Percentiles rank a stretch among this genome's conserved stretches.
Evolutionary conservation across 2,329 filamentous ascomycete genomes (phyloP).

Genomic region (Cadophora malorum): DNA sequence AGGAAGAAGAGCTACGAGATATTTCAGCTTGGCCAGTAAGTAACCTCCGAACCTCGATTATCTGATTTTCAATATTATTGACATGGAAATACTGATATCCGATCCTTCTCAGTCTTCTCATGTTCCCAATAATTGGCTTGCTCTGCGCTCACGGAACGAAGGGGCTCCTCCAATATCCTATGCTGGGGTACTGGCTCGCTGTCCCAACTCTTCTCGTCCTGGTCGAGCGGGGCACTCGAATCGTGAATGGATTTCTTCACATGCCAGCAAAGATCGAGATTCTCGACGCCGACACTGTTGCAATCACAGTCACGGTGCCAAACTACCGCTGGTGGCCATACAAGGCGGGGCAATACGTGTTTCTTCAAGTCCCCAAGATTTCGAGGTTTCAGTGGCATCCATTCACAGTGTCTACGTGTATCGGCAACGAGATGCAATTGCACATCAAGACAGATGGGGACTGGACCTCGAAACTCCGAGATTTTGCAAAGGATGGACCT

Average conservation of each 20-base stretch:
- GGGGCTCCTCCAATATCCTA: conserved; percentile 58
- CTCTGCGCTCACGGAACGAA: conserved; percentile 61
- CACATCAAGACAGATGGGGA: conserved; percentile 66
- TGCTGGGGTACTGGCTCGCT: conserved; percentile 63
- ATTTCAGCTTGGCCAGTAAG: conserved; percentile 57
- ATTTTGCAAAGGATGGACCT: conserved; percentile 47
- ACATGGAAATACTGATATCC: background rate
- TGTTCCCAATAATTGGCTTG: conserved; percentile 63
- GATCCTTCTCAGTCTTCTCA: conserved; percentile 52
- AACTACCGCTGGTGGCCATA: conserved; percentile 49
- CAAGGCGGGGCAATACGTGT: conserved; percentile 49
- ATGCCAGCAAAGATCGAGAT: conserved; percentile 56
- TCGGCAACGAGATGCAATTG: conserved; percentile 57
- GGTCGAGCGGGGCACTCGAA: conserved; percentile 54
- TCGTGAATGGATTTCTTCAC: conserved; percentile 54
- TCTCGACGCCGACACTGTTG: conserved; percentile 59
- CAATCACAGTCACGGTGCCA: conserved; percentile 56
- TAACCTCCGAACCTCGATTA: background rate
- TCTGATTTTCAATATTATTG: background rate
- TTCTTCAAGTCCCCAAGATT: conserved; percentile 59
- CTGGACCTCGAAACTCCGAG: conserved; percentile 57
- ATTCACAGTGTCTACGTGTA: conserved; percentile 63
- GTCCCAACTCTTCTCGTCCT: conserved; percentile 59
- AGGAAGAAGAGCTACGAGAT: conserved; percentile 60
- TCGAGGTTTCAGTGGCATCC: conserved; percentile 65